Base-by-base conservation (phyloP, 2,329 filamentous ascomycete genomes). In the Diaporthe amygdali region DNA sequence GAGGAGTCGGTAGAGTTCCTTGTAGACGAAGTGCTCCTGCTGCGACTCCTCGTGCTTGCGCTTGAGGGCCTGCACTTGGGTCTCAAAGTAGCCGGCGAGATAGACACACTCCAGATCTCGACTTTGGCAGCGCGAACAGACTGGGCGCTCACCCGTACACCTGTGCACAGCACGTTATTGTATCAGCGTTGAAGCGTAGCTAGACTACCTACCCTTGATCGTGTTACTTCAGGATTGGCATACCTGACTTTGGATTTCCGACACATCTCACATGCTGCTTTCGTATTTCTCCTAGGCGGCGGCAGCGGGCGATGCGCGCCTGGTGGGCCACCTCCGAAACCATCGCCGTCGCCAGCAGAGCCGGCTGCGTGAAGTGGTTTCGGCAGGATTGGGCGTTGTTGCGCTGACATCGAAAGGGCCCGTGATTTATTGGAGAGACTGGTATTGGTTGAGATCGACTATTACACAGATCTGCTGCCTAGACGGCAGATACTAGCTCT, bases 161-260 rank as follows among this genome's bases (percentile, higher is more conserved):
- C 56, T 63, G 27, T 46, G 27, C 12, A 5, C 7, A 5, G 15
- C n/a, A 32, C 20, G 5, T 6, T 7, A 12, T 34, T 20, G 17
- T 30, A 25, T 63, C 41, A 63, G 56, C 22, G 47, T 20, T 27
- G 10, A 22, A 5, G 15, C 3, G 3, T 32, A 7, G 14, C 10
- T 32, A 7, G 14, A 5, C 4, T 37, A 3, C 25, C 27, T 27
- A 8, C 20, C 6, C 3, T 20, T 25, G 1, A n/a, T n/a, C 14
- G 14, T 27, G 25, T 27, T 63, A 20, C 39, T 17, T 17, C 6
- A n/a, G 39, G 41, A 27, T 17, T 46, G 30, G 15, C 56, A 32
- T 63, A 63, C 56, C 32, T 63, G 56, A 46, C 56, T n/a, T 63
- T 63, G 39, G 56, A 47, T 27, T 46, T 63, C 39, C 56, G 56